A percentile compares a stretch with the other conserved stretches of the same genome.
These are phyloP conservation scores for Hydrangea macrophylla DNA, from an alignment of 148 eudicot species.

Conservation along the genomic window DNA sequence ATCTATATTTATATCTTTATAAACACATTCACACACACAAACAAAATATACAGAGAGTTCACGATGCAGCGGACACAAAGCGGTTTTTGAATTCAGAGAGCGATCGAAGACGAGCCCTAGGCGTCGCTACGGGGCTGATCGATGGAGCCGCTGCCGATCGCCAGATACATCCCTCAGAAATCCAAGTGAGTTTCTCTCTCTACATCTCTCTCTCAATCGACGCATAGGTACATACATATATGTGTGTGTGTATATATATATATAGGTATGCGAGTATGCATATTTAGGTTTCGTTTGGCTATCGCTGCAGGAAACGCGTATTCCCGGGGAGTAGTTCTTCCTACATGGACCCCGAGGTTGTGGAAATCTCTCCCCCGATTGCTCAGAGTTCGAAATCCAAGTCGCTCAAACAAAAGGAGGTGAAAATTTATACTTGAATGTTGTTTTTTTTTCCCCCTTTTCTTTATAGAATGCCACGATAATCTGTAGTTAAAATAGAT, in stretches of 20 bases:
- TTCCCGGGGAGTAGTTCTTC: slow-evolving; percentile 37
- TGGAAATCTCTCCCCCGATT: slow-evolving; percentile 49
- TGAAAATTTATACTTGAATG: slow-evolving; percentile 14
- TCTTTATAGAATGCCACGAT: too few species aligned
- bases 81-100: neutral
- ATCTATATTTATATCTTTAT: too few species aligned
- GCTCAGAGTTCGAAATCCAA: slow-evolving; percentile 30
- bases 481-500: too few species aligned
- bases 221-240: too few species aligned
- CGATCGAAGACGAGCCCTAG: slow-evolving; percentile 8
- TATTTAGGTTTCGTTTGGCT: slow-evolving; percentile 11
- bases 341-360: slow-evolving; percentile 41
- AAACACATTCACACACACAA: neutral
- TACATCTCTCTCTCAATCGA: too few species aligned
- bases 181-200: slow-evolving; percentile 34
- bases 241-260: slow-evolving; percentile 2
- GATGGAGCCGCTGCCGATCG: slow-evolving; percentile 44
- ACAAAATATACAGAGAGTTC: neutral
- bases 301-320: slow-evolving; percentile 39
- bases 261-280: neutral
- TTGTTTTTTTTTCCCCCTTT: neutral
- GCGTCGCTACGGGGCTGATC: neutral
- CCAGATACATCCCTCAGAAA: slow-evolving; percentile 35
- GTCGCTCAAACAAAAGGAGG: slow-evolving; percentile 35
- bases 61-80: slow-evolving; percentile 7